Base-by-base conservation (phyloP, 2,329 filamentous ascomycete genomes). In the Elsinoe australis region DNA sequence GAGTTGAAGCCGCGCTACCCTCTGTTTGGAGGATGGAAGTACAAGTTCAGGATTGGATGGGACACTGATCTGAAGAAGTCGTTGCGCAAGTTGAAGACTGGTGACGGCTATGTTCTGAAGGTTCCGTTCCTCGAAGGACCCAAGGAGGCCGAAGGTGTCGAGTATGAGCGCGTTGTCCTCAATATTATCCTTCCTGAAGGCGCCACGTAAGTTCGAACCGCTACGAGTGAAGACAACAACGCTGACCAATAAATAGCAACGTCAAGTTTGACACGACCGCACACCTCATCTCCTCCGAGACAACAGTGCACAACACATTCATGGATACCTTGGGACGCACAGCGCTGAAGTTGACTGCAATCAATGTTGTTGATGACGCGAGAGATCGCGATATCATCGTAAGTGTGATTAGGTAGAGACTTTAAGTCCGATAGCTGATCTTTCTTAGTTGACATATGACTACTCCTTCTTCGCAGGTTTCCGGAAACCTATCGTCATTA, bases 1-100 rank as follows among this genome's bases (percentile, higher is more conserved):
- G 89, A 95, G 67, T 75, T 95, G 54, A 92, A 89, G 73, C 92
- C 92, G 15, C 80, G 92, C 46, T 98, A 94, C 67, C 92, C 92
- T n/a, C 67, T 98, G 18, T 98, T 95, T 60, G 92, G 92, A 52
- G 88, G 87, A 52, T 98, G 92, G 92, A 95, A 94, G 68, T 96
- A 95, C 68, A 92, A 86, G 55, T 98, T 96, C 73, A 87, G 85
- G 51, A 82, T 96, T 50, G 92, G 92, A 56, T 98, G 92, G 92
- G 94, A 96, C 70, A 82, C 85, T 46, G 80, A 94, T 56, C 74
- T 94, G 21, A 80, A 80, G 59, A 79, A 78, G 50, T 92, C 86
- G 64, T 64, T 98, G 55, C 82, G 87, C 58, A 74, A 72, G 58
- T 61, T 72, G 18, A 78, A 77, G 33, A 69, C 73, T 36, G 75